phyloP scores from a whole-genome alignment of 192 early-diverging fungal genomes.

The Dispira simplex region DNA sequence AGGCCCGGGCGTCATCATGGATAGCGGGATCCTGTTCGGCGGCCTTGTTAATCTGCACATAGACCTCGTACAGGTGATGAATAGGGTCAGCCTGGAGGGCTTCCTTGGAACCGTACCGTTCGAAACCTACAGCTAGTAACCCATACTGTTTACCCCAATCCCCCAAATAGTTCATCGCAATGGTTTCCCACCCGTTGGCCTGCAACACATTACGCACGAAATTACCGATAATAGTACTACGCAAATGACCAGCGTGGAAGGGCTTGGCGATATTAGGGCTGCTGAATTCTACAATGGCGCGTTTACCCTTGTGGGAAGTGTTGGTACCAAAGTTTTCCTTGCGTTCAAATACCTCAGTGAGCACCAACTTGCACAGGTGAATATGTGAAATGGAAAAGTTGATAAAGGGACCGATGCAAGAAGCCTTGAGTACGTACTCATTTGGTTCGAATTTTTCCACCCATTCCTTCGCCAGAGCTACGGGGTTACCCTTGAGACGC shows the following conservation, averaged over 20 bases:
- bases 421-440: conserved; percentile 31
- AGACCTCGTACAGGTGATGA: conserved; percentile 83
- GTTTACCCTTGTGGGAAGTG: conserved; percentile 50
- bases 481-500: conserved; percentile 46
- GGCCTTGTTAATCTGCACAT: conserved; percentile 73
- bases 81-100: conserved; percentile 68
- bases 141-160: conserved; percentile 99
- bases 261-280: conserved; percentile 98
- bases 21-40: conserved; percentile 45
- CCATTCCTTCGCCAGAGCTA: conserved; percentile 40
- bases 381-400: conserved; percentile 55
- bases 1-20: conserved; percentile 74
- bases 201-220: conserved; percentile 71
- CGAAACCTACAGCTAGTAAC: conserved; percentile 80
- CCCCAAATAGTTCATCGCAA: conserved; percentile 93
- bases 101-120: conserved; percentile 66
- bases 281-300: conserved; percentile 79
- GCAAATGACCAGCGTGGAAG: conserved; percentile 96
- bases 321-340: conserved; percentile 48
- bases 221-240: conserved; percentile 94
- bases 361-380: conserved; percentile 31
- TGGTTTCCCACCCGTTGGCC: conserved; percentile 80
- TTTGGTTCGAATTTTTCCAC: conserved; percentile 45
- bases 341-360: conserved; percentile 32
- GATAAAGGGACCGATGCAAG: conserved; percentile 51